These are phyloP conservation scores for Claviceps sp. DNA, from an alignment of 2,329 filamentous ascomycete genomes.

Conservation along the genomic window DNA sequence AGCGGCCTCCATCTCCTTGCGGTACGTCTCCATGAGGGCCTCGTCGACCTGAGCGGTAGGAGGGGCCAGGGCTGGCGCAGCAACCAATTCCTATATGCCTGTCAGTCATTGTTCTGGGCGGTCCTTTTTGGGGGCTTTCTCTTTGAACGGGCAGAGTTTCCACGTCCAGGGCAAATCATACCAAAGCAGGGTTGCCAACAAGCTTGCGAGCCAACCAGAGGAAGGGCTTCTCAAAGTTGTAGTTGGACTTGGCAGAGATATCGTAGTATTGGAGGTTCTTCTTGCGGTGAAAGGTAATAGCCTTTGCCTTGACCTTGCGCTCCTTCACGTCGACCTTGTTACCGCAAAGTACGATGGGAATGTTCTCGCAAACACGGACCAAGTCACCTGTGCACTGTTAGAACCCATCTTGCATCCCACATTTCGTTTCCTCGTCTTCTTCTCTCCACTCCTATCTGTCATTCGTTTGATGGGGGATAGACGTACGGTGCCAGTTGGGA, in stretches of 20 bases:
- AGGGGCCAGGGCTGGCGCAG: constrained; percentile 84
- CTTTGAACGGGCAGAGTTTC: background rate
- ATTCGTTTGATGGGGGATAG: background rate
- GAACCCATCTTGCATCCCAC: background rate
- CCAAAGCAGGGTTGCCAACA: constrained; percentile 63
- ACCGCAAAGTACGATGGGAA: constrained; percentile 92
- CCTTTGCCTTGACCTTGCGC: constrained; percentile 99
- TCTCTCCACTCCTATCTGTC: background rate
- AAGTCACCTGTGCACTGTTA: constrained; percentile 59
- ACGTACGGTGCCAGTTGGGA: constrained; percentile 99
- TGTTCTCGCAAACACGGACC: constrained; percentile 98
- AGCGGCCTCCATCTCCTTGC: constrained; percentile 77
- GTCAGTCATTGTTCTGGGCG: constrained; percentile 13
- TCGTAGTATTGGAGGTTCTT: constrained; percentile 99
- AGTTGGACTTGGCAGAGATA: constrained; percentile 99
- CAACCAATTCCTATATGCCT: constrained; percentile 71
- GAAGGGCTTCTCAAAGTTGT: constrained; percentile 99
- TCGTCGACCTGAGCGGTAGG: constrained; percentile 85
- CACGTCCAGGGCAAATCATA: constrained; percentile 5
- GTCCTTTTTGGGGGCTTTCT: background rate
- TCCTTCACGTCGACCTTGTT: constrained; percentile 99
- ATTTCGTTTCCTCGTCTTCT: background rate
- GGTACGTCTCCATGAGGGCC: constrained; percentile 66
- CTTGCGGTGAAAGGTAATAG: constrained; percentile 99
- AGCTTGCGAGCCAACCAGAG: constrained; percentile 98